phyloP scores from a whole-genome alignment of 192 early-diverging fungal species.

The Coemansia sp. region DNA sequence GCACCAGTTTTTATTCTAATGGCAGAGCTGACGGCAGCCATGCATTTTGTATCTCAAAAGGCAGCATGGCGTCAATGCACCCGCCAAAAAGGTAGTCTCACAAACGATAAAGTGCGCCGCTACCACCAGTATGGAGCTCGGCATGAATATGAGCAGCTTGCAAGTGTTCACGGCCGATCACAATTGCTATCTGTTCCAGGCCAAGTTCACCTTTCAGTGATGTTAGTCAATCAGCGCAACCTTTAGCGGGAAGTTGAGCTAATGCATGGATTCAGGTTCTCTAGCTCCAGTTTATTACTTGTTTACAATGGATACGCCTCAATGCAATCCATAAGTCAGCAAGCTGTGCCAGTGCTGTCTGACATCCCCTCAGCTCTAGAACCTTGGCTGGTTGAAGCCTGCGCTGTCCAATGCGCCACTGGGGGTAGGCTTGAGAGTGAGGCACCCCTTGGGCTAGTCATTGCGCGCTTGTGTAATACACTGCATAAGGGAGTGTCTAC shows the following conservation, averaged over 20 bases:
- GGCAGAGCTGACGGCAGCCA: slow-evolving; percentile 89
- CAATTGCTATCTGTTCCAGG: slow-evolving; percentile 78
- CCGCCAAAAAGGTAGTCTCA: slow-evolving; percentile 76
- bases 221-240: slow-evolving; percentile 73
- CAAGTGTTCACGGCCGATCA: slow-evolving; percentile 87
- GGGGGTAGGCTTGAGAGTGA: not conserved
- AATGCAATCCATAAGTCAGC: slow-evolving; percentile 15
- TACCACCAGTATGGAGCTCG: slow-evolving; percentile 49
- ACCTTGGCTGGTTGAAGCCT: slow-evolving; percentile 8
- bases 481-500: too few species aligned
- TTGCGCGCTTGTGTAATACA: too few species aligned
- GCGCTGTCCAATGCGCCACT: slow-evolving; percentile 23
- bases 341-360: slow-evolving; percentile 6
- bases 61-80: slow-evolving; percentile 94
- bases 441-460: too few species aligned
- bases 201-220: slow-evolving; percentile 65
- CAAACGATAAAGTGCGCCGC: slow-evolving; percentile 89
- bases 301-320: slow-evolving; percentile 83
- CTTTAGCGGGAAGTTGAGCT: slow-evolving; percentile 76
- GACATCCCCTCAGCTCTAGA: slow-evolving; percentile 12
- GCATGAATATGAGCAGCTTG: slow-evolving; percentile 97
- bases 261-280: slow-evolving; percentile 87
- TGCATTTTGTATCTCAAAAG: slow-evolving; percentile 98
- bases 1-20: slow-evolving; percentile 86
- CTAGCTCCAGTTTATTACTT: slow-evolving; percentile 84